phyloP scores from a whole-genome alignment of 306 rosid species.

The Vigna mungo region DNA sequence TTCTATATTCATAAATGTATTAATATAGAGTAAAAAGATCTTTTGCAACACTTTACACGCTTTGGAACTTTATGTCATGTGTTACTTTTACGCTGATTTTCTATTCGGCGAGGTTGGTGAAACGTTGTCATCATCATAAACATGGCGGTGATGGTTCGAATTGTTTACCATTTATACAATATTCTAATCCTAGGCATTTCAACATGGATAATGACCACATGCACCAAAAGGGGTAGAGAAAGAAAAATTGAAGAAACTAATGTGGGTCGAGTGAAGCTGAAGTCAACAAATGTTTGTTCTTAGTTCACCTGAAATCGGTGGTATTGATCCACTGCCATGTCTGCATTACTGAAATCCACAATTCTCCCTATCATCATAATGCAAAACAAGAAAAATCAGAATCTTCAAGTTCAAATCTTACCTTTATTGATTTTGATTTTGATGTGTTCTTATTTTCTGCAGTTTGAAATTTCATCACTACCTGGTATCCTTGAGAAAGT shows the following conservation, averaged over 20 bases:
- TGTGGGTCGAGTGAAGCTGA: constrained; percentile 29
- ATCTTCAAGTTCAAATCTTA: neutral
- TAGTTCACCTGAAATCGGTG: constrained; percentile 84
- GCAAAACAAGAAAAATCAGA: constrained; percentile 40
- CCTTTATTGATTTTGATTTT: constrained; percentile 5
- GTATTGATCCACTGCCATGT: constrained; percentile 93
- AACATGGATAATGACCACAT: constrained; percentile 19
- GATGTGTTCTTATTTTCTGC: no score
- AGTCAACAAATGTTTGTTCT: constrained; percentile 28
- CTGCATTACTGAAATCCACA: constrained; percentile 92
- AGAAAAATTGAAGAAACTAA: constrained; percentile 31
- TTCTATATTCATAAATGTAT: constrained; percentile 21
- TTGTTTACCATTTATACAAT: constrained; percentile 34
- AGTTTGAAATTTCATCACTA: neutral
- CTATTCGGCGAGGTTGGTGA: constrained; percentile 44
- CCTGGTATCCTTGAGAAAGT: constrained; percentile 81
- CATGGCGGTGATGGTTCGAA: constrained; percentile 42
- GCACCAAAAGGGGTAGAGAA: constrained; percentile 7
- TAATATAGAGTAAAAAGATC: neutral
- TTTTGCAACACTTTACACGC: constrained; percentile 26
- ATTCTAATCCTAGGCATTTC: constrained; percentile 1
- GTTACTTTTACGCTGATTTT: constrained; percentile 17
- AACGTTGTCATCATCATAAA: constrained; percentile 38
- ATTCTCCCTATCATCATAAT: constrained; percentile 71
- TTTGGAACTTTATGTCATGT: constrained; percentile 24